These are phyloP conservation scores for Neonectria ditissima DNA, from an alignment of 2,329 filamentous ascomycete species.

Conservation along the genomic window DNA sequence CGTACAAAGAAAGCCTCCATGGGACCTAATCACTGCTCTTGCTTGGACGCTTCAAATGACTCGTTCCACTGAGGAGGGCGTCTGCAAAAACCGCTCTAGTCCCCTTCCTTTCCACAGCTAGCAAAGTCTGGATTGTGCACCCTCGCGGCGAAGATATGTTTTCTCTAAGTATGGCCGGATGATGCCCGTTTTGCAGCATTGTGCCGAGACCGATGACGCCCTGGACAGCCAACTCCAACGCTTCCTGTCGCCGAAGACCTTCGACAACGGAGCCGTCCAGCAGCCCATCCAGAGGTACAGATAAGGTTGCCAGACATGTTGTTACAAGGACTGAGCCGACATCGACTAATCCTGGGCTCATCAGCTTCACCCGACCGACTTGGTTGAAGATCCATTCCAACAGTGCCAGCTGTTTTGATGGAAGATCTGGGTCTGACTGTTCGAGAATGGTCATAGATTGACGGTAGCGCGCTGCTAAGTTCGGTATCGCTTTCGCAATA, in stretches of 20 bases:
- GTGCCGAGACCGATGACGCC: conserved; percentile 6
- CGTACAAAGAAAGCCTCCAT: too few relatives aligned
- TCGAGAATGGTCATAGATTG: conserved; percentile 24
- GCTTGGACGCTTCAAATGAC: not conserved
- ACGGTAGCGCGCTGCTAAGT: conserved; percentile 17
- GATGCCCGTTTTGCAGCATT: conserved; percentile 8
- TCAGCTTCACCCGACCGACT: conserved; percentile 6
- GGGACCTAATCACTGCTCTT: too few relatives aligned
- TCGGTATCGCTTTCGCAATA: conserved; percentile 20
- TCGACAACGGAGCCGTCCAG: conserved; percentile 13
- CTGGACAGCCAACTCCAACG: conserved; percentile 15
- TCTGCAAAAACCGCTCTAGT: conserved; percentile 10
- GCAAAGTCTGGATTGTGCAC: conserved; percentile 20
- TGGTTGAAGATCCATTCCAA: conserved; percentile 17
- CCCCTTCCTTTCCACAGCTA: conserved; percentile 9
- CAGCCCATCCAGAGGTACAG: conserved; percentile 15
- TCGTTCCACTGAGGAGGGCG: conserved; percentile 8
- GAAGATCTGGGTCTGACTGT: not conserved
- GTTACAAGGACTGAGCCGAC: conserved; percentile 9
- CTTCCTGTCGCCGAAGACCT: conserved; percentile 4
- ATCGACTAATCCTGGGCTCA: not conserved
- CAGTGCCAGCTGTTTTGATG: not conserved
- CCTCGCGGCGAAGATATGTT: conserved; percentile 16
- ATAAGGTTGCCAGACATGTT: conserved; percentile 7
- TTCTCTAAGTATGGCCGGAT: conserved; percentile 19